These are phyloP conservation scores for Saccharomycopsis vini DNA, from an alignment of 805 yeast species.

Conservation along the genomic window DNA sequence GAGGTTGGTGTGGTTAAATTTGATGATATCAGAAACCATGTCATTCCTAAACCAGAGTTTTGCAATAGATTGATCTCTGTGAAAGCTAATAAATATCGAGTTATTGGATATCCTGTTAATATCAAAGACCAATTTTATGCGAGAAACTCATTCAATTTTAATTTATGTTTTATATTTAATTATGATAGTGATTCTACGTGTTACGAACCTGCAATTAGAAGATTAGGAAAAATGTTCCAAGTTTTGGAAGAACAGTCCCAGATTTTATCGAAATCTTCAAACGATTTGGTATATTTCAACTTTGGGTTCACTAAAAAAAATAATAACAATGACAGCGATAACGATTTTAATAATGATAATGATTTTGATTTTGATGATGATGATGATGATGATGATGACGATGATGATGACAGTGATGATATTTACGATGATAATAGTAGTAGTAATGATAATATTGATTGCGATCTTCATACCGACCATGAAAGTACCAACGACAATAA, in stretches of 20 bases:
- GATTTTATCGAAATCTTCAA: constrained; percentile 46
- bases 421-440: background rate
- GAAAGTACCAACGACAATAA: no score
- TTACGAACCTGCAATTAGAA: constrained; percentile 73
- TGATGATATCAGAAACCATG: constrained; percentile 78
- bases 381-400: constrained; percentile 18
- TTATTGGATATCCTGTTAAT: constrained; percentile 85
- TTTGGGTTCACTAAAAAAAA: constrained; percentile 1
- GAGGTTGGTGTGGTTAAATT: constrained; percentile 46
- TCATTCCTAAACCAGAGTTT: constrained; percentile 87
- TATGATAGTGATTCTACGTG: constrained; percentile 75
- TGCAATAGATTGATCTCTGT: constrained; percentile 76
- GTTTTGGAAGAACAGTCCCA: constrained; percentile 86
- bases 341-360: no score
- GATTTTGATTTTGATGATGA: no score
- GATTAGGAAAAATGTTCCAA: constrained; percentile 82
- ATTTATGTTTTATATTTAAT: constrained; percentile 85
- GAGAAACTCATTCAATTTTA: constrained; percentile 87
- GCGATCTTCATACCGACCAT: no score
- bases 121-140: constrained; percentile 68
- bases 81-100: constrained; percentile 57
- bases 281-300: constrained; percentile 12
- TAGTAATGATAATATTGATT: background rate
- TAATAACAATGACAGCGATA: no score
- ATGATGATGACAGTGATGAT: background rate